Evolutionary conservation across 306 rosid genomes (phyloP).

Genomic region (Citrullus mucosospermus): DNA sequence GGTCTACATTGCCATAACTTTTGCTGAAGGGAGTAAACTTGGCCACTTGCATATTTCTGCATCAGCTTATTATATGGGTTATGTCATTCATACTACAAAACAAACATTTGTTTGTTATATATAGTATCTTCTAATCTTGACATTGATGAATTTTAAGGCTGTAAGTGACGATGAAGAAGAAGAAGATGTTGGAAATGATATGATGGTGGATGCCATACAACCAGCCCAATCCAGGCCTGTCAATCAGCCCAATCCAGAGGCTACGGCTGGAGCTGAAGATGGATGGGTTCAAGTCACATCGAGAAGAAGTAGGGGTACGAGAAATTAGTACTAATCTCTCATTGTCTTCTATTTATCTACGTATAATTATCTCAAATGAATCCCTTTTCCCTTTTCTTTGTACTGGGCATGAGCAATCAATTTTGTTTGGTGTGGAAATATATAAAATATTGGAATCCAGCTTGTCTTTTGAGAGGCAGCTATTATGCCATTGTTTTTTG

Average conservation of each 20-base stretch:
- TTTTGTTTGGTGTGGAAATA: neutral
- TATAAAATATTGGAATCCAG: neutral
- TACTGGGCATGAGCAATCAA: neutral
- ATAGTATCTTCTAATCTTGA: neutral
- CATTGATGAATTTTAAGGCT: slow-evolving; percentile 13
- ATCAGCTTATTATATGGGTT: neutral
- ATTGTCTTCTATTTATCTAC: neutral
- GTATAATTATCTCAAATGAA: neutral
- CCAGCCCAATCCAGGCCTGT: neutral
- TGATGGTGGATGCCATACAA: slow-evolving; percentile 20
- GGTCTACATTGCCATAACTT: neutral
- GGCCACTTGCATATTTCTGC: neutral
- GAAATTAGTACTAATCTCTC: slow-evolving; percentile 18
- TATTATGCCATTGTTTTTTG: neutral
- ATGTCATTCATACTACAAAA: neutral
- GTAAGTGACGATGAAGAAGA: slow-evolving; percentile 15
- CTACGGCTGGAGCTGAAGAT: slow-evolving; percentile 28
- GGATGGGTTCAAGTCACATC: slow-evolving; percentile 47
- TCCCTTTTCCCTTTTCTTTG: neutral
- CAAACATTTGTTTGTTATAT: neutral
- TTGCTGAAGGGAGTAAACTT: neutral
- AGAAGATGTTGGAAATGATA: slow-evolving; percentile 4
- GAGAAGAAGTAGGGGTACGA: slow-evolving; percentile 29
- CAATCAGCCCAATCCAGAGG: slow-evolving; percentile 16
- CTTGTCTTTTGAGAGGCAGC: neutral